Evolutionary conservation across 140 eudicot genomes (phyloP), one percentile per base, ranked within the genome.

Genomic region (Anethum foeniculum): DNA sequence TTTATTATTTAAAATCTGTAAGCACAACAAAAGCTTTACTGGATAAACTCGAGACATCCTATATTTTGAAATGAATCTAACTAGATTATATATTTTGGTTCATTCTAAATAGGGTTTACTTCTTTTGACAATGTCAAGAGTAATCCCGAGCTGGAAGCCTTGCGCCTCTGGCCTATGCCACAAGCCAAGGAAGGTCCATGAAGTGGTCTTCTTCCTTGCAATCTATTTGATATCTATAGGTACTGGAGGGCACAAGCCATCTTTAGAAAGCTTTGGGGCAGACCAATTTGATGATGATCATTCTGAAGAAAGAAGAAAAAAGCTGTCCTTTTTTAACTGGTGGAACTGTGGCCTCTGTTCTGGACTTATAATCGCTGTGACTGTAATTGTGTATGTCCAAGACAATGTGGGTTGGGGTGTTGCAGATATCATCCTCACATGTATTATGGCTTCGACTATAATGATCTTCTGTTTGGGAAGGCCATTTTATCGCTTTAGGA

Each of bases 241-340:
- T 67, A 87, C 93, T 8, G 93, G 91, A 75, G 93, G 93, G 46
- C 73, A 79, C 83, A 87, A 85, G 48, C 91, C 93, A 1, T 80
- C 86, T 27, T 56, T 87, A 48, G 91, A 89, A 79, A 87, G 91
- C 88, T 89, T 89, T 25, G 90, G 93, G 73, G 93, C 89, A 1
- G 93, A 89, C 77, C 93, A 89, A 36, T 89, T 87, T 48, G 93
- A 89, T 25, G 91, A 87, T 58, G 78, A 87, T 25, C 76, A 87
- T 68, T 11, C 79, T 6, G 72, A 85, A 41, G 93, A 89, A 71
- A 82, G 89, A 30, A 89, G 71, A 64, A 83, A 84, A 69, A 89
- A 87, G 80, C 80, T 82, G 85, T 83, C 90, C 1, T 85, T 69
- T 76, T 89, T 87, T 78, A 89, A 89, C 76, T 89, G 85, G 89